Evolutionary conservation across 805 yeast genomes (phyloP).

Genomic region (Teunomyces pallodes): DNA sequence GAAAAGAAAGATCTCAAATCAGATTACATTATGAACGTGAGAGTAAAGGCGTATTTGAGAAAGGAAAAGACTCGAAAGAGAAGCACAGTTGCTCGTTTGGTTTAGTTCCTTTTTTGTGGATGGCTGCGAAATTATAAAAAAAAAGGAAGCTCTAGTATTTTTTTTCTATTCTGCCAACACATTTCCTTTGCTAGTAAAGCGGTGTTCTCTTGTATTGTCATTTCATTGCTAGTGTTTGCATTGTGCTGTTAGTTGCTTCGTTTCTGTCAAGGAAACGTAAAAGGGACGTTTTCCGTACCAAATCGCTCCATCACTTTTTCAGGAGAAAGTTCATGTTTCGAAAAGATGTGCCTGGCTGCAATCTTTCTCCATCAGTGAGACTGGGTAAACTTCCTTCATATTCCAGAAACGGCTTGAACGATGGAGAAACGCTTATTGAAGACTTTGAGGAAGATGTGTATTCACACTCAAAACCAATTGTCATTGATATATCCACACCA

Average conservation of each 20-base stretch:
- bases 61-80: conserved; percentile 12
- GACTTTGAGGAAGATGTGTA: no score
- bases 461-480: background rate
- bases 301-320: background rate
- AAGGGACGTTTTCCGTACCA: no score
- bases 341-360: background rate
- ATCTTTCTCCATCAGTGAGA: background rate
- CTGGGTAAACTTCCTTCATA: background rate
- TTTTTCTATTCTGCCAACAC: no score
- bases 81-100: conserved; percentile 8
- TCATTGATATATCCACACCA: background rate
- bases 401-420: background rate
- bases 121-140: background rate
- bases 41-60: conserved; percentile 43
- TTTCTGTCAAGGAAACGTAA: no score
- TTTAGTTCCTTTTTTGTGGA: conserved; percentile 2
- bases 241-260: no score
- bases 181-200: no score
- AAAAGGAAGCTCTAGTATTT: no score
- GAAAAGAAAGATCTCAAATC: conserved; percentile 32
- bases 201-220: no score
- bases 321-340: background rate
- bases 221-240: no score
- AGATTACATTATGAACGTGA: conserved; percentile 54
- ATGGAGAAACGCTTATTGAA: background rate